These are phyloP conservation scores for Vitis hybrid DNA, from an alignment of 177 flowering plant species.

Conservation along the genomic window DNA sequence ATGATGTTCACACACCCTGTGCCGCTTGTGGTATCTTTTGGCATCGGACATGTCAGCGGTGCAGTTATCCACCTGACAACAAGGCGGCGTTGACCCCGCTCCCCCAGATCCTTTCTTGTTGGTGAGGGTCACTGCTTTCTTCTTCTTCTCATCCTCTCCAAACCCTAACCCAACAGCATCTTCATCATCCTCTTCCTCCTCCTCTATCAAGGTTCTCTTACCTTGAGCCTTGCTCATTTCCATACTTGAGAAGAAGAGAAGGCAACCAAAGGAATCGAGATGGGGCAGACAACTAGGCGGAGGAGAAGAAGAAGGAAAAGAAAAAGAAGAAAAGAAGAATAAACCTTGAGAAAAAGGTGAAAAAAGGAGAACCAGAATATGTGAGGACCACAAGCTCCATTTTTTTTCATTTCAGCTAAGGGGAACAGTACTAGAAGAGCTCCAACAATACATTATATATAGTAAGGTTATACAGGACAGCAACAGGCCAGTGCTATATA, in stretches of 20 bases:
- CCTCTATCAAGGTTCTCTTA: conserved; percentile 20
- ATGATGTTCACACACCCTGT: conserved; percentile 53
- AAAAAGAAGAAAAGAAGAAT: conserved; percentile 1
- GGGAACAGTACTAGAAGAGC: not conserved
- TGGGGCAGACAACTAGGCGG: not conserved
- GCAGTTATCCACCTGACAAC: conserved; percentile 63
- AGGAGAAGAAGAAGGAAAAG: conserved; percentile 8
- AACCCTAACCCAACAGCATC: conserved; percentile 8
- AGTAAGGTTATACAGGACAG: no score
- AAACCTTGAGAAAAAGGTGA: not conserved
- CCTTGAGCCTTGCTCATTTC: conserved; percentile 24
- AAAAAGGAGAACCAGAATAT: conserved; percentile 8
- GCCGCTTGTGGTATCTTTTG: conserved; percentile 49
- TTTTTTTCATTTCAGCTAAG: conserved; percentile 1
- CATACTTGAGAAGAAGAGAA: conserved; percentile 8
- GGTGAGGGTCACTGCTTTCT: conserved; percentile 8
- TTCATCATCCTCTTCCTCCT: conserved; percentile 24
- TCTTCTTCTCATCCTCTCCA: conserved; percentile 24
- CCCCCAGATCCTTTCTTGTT: conserved; percentile 20
- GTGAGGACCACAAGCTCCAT: conserved; percentile 40
- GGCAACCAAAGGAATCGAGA: not conserved
- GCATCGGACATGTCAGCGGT: conserved; percentile 42
- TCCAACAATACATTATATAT: no score
- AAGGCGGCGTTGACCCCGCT: conserved; percentile 21
- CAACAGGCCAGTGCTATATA: no score